Base-by-base conservation (phyloP, 1,139 yeast genomes). In the Debaryomyces nepalensis region DNA sequence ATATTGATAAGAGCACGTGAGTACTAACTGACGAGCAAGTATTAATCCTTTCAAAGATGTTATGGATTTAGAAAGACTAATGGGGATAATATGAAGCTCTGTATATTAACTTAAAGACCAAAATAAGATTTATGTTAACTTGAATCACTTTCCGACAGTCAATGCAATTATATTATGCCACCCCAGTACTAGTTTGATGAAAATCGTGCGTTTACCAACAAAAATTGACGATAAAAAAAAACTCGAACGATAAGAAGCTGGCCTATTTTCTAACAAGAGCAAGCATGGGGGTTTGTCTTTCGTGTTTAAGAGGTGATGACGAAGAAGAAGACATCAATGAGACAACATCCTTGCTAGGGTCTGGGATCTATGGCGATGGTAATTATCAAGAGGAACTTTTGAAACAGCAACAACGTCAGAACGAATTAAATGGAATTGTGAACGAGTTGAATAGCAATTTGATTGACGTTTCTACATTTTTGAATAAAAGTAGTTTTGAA, bases 211-310 rank as follows among this genome's bases (percentile, higher is more conserved):
- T 5, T 11, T 19, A 31, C 33, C 33, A 19, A 19, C 14, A 19
- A 20, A 19, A n/a, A 12, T 31, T 31, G 11, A n/a, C 16, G 22
- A 30, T 6, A 16, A 31, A 16, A 31, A n/a, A 26, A 31, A 33
- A 24, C 5, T 9, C 37, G 16, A 33, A 23, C 22, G 37, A 33
- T 33, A 33, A 33, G 37, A 16, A 15, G 12, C 22, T 6, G 18
- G n/a, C 10, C n/a, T 12, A 15, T 30, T 36, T 10, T 8, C 18
- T 22, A 21, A 15, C 9, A 33, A 15, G 37, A 24, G 16, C 37
- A 33, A 33, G 7, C 33, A 73, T 77, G 81, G 82, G 81, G 33
- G 47, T 62, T 37, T 76, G 81, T 52, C 61, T 75, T 39, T 76
- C 81, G n/a, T 77, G 81, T 49, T 57, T 77, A 21, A 54, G 64